Evolutionary conservation across 1,284 basidiomycete genomes (phyloP).

Genomic region (Cryptococcus deneoformans): DNA sequence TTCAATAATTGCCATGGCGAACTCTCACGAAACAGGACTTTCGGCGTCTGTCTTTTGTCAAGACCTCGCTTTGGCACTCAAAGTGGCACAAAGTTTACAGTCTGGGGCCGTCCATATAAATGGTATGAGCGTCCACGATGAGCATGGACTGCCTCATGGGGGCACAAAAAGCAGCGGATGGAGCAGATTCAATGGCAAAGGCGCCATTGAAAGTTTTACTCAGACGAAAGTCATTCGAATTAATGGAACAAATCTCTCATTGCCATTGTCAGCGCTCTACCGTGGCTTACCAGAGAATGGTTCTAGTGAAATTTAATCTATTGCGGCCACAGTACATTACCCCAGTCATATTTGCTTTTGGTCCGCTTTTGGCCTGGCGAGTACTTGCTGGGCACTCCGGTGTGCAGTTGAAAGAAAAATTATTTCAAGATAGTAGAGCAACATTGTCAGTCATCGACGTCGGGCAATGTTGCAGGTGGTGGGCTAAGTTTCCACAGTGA

Average conservation of each 20-base stretch:
- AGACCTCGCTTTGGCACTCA: constrained; percentile 17
- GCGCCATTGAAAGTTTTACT: constrained; percentile 34
- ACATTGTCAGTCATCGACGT: too few relatives aligned
- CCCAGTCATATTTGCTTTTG: background rate
- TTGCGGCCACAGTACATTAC: background rate
- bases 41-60: constrained; percentile 22
- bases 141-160: constrained; percentile 36
- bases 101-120: constrained; percentile 39
- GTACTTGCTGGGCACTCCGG: background rate
- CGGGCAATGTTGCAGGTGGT: too few relatives aligned
- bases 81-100: constrained; percentile 24
- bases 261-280: constrained; percentile 19
- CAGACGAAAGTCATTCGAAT: constrained; percentile 28
- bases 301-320: background rate
- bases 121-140: constrained; percentile 39
- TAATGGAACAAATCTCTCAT: background rate
- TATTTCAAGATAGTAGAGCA: background rate
- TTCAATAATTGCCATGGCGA: constrained; percentile 24
- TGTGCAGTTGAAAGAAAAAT: background rate
- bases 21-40: constrained; percentile 26
- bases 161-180: constrained; percentile 37
- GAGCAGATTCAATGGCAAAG: constrained; percentile 37
- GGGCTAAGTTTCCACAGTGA: too few relatives aligned
- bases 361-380: background rate
- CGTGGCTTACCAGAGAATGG: constrained; percentile 1